These are phyloP conservation scores for Amphirosellinia nigrospora DNA, from an alignment of 495 filamentous ascomycete species.

Conservation along the genomic window DNA sequence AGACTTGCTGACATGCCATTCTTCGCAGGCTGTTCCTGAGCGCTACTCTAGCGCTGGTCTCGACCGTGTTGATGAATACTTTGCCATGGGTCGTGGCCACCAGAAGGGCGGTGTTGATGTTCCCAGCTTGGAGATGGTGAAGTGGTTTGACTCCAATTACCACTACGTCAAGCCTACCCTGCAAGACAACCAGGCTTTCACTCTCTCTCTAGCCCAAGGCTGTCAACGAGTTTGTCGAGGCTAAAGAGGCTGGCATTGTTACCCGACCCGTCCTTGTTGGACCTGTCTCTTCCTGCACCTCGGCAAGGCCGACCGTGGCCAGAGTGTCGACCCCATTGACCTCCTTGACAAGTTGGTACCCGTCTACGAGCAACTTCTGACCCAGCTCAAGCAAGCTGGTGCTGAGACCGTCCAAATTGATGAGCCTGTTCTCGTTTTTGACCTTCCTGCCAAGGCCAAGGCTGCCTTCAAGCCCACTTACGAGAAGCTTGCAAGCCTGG, in stretches of 20 bases:
- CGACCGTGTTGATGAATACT: constrained; percentile 91
- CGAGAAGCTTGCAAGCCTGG: constrained; percentile 79
- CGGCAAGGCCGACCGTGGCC: constrained; percentile 94
- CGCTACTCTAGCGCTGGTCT: constrained; percentile 87
- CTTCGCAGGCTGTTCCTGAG: constrained; percentile 77
- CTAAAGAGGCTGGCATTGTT: constrained; percentile 90
- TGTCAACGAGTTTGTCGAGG: constrained; percentile 91
- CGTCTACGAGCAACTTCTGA: constrained; percentile 87
- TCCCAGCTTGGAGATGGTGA: constrained; percentile 96
- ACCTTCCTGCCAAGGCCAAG: constrained; percentile 86
- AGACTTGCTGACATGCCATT: constrained; percentile 25
- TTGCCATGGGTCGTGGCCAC: constrained; percentile 98
- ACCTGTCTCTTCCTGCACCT: constrained; percentile 93
- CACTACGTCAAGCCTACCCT: constrained; percentile 99
- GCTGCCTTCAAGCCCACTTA: constrained; percentile 97
- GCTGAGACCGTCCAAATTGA: constrained; percentile 96
- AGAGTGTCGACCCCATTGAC: constrained; percentile 88
- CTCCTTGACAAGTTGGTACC: constrained; percentile 90
- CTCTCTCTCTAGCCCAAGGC: constrained; percentile 88
- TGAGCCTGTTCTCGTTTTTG: constrained; percentile 94
- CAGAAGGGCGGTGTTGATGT: constrained; percentile 94
- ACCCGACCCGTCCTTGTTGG: constrained; percentile 95
- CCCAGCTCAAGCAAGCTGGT: constrained; percentile 91
- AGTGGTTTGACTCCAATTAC: constrained; percentile 99
- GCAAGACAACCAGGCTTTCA: constrained; percentile 94